Evolutionary conservation across 129 eudicot genomes (phyloP).

Genomic region (Kitagawia praeruptora): DNA sequence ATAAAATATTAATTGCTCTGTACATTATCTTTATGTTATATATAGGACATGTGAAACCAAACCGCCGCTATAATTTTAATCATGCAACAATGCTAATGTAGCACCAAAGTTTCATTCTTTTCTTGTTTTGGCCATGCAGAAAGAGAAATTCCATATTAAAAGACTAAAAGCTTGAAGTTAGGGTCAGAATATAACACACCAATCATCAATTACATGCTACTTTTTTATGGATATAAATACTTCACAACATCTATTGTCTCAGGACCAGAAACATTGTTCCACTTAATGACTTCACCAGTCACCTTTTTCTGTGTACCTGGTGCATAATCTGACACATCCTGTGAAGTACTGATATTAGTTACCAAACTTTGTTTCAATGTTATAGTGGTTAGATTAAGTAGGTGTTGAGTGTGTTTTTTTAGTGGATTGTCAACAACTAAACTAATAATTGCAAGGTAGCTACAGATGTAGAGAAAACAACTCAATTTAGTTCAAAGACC

Average conservation of each 20-base stretch:
- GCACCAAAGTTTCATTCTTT: not conserved
- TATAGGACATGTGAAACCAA: not conserved
- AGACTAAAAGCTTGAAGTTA: not conserved
- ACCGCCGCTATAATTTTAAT: not conserved
- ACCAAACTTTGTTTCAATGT: not conserved
- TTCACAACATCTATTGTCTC: constrained; percentile 87
- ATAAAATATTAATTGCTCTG: not conserved
- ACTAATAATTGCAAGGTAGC: not conserved
- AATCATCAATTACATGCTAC: not conserved
- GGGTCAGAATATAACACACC: not conserved
- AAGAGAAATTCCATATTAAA: not conserved
- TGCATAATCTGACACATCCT: constrained; percentile 85
- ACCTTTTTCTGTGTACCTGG: constrained; percentile 99
- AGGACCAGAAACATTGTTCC: constrained; percentile 96
- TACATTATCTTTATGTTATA: not conserved
- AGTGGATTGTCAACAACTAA: not conserved
- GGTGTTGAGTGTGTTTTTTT: not conserved
- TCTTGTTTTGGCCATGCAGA: not conserved
- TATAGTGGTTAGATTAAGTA: not conserved
- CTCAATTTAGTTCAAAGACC: not conserved
- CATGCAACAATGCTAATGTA: not conserved
- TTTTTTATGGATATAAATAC: not conserved
- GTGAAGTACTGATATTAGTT: constrained; percentile 13
- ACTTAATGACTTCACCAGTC: constrained; percentile 86
- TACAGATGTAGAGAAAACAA: not conserved